Evolutionary conservation across 441 rosid species (phyloP).

Genomic region (Omphalea diandra): DNA sequence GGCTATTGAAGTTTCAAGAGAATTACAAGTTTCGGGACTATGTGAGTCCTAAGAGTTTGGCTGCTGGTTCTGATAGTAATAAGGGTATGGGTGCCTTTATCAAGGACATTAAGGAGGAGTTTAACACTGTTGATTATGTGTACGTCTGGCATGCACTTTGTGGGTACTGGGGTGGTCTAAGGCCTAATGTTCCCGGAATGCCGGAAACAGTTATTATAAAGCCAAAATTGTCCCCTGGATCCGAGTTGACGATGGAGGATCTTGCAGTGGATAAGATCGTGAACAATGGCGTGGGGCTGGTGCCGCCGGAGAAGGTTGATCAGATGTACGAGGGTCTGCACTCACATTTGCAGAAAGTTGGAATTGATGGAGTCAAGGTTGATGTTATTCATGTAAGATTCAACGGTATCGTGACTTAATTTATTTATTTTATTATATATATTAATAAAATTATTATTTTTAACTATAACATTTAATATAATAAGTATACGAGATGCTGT

Average conservation of each 20-base stretch:
- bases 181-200: constrained; percentile 66
- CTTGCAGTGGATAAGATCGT: constrained; percentile 89
- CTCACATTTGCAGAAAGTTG: constrained; percentile 61
- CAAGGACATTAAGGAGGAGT: constrained; percentile 76
- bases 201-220: constrained; percentile 43
- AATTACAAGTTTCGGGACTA: constrained; percentile 81
- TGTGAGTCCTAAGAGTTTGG: constrained; percentile 34
- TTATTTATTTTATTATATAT: no score
- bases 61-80: neutral
- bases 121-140: constrained; percentile 63
- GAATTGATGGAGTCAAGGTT: constrained; percentile 95
- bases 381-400: constrained; percentile 92
- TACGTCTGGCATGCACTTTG: constrained; percentile 95
- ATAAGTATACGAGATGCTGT: neutral
- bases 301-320: constrained; percentile 58
- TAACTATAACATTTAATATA: no score
- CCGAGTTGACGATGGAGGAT: constrained; percentile 74
- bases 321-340: constrained; percentile 77
- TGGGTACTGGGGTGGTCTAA: constrained; percentile 93
- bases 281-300: constrained; percentile 60
- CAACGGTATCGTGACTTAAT: neutral
- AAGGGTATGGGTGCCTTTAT: constrained; percentile 83
- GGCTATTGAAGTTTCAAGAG: constrained; percentile 73
- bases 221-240: constrained; percentile 66
- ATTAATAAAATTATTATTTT: no score